Base-by-base conservation (phyloP, 2,329 filamentous ascomycete genomes). In the Xylaria sp. region DNA sequence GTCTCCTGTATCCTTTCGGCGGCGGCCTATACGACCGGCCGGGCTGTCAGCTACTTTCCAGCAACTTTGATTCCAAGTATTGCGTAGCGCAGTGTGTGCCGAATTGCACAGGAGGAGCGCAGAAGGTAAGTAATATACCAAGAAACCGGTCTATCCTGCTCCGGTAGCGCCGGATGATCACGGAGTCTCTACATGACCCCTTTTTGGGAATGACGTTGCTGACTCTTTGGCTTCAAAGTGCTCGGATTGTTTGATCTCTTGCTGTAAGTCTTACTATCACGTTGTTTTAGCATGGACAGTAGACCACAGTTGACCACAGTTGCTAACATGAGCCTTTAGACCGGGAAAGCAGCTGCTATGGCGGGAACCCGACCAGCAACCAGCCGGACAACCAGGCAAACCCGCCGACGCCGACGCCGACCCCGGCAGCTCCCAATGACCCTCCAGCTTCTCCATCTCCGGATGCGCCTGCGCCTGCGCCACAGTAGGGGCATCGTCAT, bases 21-120 rank as follows among this genome's bases (percentile, higher is more conserved):
- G n/a, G n/a, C n/a, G n/a, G 30, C 3, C 9, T 36, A 17, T 17
- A 57, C 1, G 30, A 42, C 11, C 54, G 54, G 36, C n/a, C 42
- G 17, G 39, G 12, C 45, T 21, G n/a, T 7, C 34, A 11, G 34
- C 34, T 36, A 11, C n/a, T 61, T 11, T 14, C 39, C 2, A 64
- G 61, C 62, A 51, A 48, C 34, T 69, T 62, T 0, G 54, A 68
- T 14, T 21, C 67, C 42, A 36, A 45, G 17, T 47, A 62, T n/a
- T 75, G 73, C 57, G 61, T 72, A 36, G 56, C 58, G 21, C 30
- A 63, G 27, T 75, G 73, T 62, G 55, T 64, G 3, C 27, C 39
- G 1, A 12, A 66, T 2, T 76, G 74, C 57, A 47, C 51, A 3
- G 64, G 24, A 36, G 59, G 57, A 0, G 30, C 39, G 3, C 30